These are phyloP conservation scores for Bipolaris zeicola DNA, from an alignment of 2,329 filamentous ascomycete genomes.

Conservation along the genomic window DNA sequence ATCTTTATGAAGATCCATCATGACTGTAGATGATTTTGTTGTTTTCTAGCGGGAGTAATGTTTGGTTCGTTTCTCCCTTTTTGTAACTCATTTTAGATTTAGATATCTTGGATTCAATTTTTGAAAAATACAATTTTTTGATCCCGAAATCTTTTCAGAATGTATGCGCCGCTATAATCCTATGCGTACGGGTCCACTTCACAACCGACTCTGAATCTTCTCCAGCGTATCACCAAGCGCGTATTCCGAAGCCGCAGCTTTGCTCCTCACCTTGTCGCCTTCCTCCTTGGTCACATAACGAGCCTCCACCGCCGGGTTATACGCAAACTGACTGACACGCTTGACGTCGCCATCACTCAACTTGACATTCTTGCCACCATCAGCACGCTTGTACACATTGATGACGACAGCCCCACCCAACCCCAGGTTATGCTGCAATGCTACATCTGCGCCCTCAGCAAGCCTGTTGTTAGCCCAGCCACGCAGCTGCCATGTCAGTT, in stretches of 20 bases:
- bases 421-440: slow-evolving; percentile 90
- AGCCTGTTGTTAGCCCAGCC: slow-evolving; percentile 93
- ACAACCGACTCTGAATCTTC: slow-evolving; percentile 73
- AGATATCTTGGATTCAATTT: too few relatives aligned
- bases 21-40: too few relatives aligned
- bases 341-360: slow-evolving; percentile 69
- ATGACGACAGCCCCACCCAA: slow-evolving; percentile 89
- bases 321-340: slow-evolving; percentile 71
- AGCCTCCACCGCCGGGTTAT: slow-evolving; percentile 89
- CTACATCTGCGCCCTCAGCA: slow-evolving; percentile 68
- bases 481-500: slow-evolving; percentile 91
- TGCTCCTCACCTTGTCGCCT: slow-evolving; percentile 70
- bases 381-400: slow-evolving; percentile 83
- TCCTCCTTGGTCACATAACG: slow-evolving; percentile 84
- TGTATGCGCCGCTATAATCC: too few relatives aligned
- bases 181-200: slow-evolving; percentile 6
- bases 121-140: too few relatives aligned
- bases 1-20: too few relatives aligned
- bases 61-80: too few relatives aligned
- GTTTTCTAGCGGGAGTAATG: too few relatives aligned
- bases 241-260: slow-evolving; percentile 68
- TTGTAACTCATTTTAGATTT: too few relatives aligned
- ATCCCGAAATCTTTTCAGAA: too few relatives aligned
- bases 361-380: slow-evolving; percentile 67
- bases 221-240: slow-evolving; percentile 75